Evolutionary conservation across 495 filamentous ascomycete genomes (phyloP), one percentile per base, ranked within the genome.

Genomic region (Lophiotrema nucula): DNA sequence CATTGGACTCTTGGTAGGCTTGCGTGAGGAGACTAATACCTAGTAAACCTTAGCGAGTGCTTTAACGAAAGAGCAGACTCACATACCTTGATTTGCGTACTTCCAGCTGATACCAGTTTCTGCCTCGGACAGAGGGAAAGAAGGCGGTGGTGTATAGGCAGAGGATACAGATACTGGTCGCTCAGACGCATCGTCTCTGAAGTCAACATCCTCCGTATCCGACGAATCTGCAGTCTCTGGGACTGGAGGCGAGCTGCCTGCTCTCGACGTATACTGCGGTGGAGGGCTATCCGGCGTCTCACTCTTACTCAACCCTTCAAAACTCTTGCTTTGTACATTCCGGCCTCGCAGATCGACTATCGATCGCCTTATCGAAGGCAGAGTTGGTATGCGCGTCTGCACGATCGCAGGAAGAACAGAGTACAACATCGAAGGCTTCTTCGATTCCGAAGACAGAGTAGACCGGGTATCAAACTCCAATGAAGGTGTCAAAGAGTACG

Each of bases 21-120:
- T 69, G 65, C n/a, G 55, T 60, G 4, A 76, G 57, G 6, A 78
- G 71, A 38, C 50, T 71, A 10, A 71, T 54, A n/a, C 74, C 74
- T 76, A 37, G 6, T 24, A 15, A 39, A 22, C 19, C 31, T 65
- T 6, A 64, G 47, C 25, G 37, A n/a, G 1, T 13, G 13, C 15
- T 5, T 24, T 43, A 16, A 15, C 15, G 16, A 6, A 38, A 19
- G 28, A 4, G 38, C 11, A 15, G 37, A 21, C 18, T 23, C 12
- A 6, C 45, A 21, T 54, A 75, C 76, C 76, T 67, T 76, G 74
- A 59, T 69, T 71, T 6, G 73, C 74, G 68, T 73, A 78, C 56
- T 73, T 76, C 76, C 74, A 77, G n/a, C 63, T 64, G 39, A 78
- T 72, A 4, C 69, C 74, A 50, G 65, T 72, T 33, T 65, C 60